Evolutionary conservation across 176 grass and related monocot genomes (phyloP).

Genomic region (Musa acuminata): DNA sequence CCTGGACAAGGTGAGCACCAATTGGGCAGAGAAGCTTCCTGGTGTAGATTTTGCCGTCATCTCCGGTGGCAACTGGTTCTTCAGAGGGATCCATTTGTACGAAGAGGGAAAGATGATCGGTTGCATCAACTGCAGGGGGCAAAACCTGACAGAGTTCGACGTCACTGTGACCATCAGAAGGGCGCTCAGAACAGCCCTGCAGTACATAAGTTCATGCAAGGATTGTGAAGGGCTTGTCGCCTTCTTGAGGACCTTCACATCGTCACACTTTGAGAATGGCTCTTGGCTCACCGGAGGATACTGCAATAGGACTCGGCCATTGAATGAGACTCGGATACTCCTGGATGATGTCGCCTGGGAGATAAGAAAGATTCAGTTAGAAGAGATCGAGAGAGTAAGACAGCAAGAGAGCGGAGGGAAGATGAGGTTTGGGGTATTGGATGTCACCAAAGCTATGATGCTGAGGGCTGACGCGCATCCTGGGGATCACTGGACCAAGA

Average conservation of each 20-base stretch:
- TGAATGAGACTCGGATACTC: conserved; percentile 25
- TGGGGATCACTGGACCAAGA: conserved; percentile 36
- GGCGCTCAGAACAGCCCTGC: conserved; percentile 28
- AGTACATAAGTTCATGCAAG: conserved; percentile 23
- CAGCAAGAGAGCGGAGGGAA: background rate
- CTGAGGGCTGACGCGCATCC: conserved; percentile 77
- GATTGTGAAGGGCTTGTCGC: conserved; percentile 30
- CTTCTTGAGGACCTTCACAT: conserved; percentile 44
- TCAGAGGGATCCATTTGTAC: conserved; percentile 41
- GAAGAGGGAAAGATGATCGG: conserved; percentile 28
- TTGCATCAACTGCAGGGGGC: conserved; percentile 35
- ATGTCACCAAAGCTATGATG: conserved; percentile 92
- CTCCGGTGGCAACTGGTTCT: conserved; percentile 70
- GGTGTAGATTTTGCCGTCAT: conserved; percentile 41
- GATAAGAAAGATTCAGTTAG: conserved; percentile 38
- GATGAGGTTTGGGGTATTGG: conserved; percentile 41
- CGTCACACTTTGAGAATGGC: conserved; percentile 55
- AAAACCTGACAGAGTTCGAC: conserved; percentile 15
- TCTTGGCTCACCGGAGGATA: conserved; percentile 54
- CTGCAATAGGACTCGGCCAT: conserved; percentile 44
- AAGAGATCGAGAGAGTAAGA: conserved; percentile 41
- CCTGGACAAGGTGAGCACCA: conserved; percentile 42
- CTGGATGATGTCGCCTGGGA: conserved; percentile 25
- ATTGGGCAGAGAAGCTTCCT: conserved; percentile 34
- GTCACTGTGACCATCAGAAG: conserved; percentile 28